Base-by-base conservation (phyloP, 352 stramenopile species). In the Globisporangium uncinulatum region DNA sequence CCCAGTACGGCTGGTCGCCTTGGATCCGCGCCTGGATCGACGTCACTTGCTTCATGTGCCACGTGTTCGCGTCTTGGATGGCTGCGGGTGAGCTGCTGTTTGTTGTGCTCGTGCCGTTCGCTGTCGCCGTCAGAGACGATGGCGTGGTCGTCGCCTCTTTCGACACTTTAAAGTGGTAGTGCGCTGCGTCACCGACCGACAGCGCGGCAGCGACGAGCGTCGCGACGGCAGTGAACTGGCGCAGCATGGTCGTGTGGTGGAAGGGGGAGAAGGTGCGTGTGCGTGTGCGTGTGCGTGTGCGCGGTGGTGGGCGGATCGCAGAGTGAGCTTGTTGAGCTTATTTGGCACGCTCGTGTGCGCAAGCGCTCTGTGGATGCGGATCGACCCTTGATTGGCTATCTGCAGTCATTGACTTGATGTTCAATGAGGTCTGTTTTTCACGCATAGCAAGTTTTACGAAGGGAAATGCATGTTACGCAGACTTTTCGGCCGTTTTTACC, bases 11-110 rank as follows among this genome's bases (percentile, higher is more conserved):
- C 56, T 65, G 68, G 58, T 90, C 80, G 31, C 63, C 65, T 63
- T 90, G 80, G 37, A 83, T 74, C 1, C 80, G 77, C 4, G 75
- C 77, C 39, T 88, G 77, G n/a, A 90, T 59, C 21, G 78, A 74
- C 10, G 63, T 65, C 29, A 90, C 73, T 2, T 71, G 69, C 44
- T 63, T 69, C 66, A 80, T 86, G 62, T 82, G 71, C 56, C 71
- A 84, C 39, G 68, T 60, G 57, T 83, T 71, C 15, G 41, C 41
- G 56, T 61, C 54, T 17, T n/a, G n/a, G n/a, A n/a, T n/a, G n/a
- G n/a, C n/a, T n/a, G n/a, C n/a, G n/a, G n/a, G n/a, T n/a, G n/a
- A n/a, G n/a, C n/a, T n/a, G n/a, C n/a, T n/a, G n/a, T n/a, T n/a
- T n/a, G n/a, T n/a, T n/a, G n/a, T n/a, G n/a, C 14, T 31, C 11